Evolutionary conservation across 2,329 filamentous ascomycete species (phyloP), one percentile per base, ranked within the genome.

Genomic region (Venturia asperata): DNA sequence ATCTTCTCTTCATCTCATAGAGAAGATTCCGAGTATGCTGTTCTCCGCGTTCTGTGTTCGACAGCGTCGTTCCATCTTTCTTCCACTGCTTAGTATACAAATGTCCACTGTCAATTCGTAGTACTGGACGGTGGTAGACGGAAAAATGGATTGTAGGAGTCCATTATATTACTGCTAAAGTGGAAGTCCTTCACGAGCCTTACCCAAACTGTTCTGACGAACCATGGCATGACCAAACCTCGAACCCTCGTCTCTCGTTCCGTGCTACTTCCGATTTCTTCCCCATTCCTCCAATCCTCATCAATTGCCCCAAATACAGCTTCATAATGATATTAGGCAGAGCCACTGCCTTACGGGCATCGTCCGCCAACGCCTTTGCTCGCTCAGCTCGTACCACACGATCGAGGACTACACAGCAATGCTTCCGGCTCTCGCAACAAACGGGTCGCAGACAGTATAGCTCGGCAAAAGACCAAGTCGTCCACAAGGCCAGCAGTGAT

Each of bases 321-420:
- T 75, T 71, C 72, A 74, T 63, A 64, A 78, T 78, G 77, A 73
- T 75, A 70, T 73, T 77, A 49, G 64, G 74, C 64, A 71, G 77
- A 68, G 71, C 73, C 56, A 70, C 74, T 30, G 69, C 73, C 63
- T 71, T 77, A 56, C 75, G 77, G 66, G 72, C 74, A 37, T 74
- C 75, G 45, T 71, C 75, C 63, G 67, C 75, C 61, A 70, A 72
- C 61, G 73, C 73, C 65, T 71, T 72, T 64, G 72, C 72, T 61
- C 75, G 76, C 66, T 71, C 75, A 21, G 70, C 73, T 58, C 69
- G 70, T 64, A 69, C 52, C 67, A 65, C 75, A 68, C 75, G 74
- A 68, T 68, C 69, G 71, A 64, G 30, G 30, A 42, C 37, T 27
- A 55, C 61, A 27, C 60, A 56, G 73, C 74, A 74, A 56, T 64